These are phyloP conservation scores for Teratosphaeriaceae sp. DNA, from an alignment of 2,329 filamentous ascomycete species.

Conservation along the genomic window DNA sequence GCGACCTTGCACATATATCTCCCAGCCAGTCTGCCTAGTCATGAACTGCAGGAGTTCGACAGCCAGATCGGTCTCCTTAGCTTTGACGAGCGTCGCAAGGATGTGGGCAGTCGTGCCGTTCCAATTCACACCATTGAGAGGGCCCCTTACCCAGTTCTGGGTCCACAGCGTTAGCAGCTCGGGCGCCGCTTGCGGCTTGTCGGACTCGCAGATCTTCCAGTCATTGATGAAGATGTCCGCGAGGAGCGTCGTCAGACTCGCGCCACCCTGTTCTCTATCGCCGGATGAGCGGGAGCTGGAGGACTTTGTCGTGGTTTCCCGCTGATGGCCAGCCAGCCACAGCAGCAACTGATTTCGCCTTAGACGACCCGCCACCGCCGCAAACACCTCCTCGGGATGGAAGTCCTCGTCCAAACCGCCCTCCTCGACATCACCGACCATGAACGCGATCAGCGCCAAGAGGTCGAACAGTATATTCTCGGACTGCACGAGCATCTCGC, in stretches of 20 bases:
- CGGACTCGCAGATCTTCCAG: slow-evolving; percentile 28
- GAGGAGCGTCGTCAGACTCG: slow-evolving; percentile 24
- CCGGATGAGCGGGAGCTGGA: neutral
- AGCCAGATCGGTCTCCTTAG: slow-evolving; percentile 45
- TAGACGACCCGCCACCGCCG: slow-evolving; percentile 63
- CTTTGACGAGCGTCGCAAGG: slow-evolving; percentile 38
- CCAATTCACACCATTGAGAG: slow-evolving; percentile 30
- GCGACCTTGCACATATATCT: slow-evolving; percentile 75
- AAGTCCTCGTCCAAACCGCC: slow-evolving; percentile 63
- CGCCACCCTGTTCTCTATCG: slow-evolving; percentile 5
- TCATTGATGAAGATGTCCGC: slow-evolving; percentile 36
- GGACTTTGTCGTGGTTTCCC: slow-evolving; percentile 1
- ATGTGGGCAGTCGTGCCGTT: slow-evolving; percentile 33
- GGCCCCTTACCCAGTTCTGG: slow-evolving; percentile 37
- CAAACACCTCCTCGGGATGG: slow-evolving; percentile 55
- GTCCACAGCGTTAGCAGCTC: slow-evolving; percentile 40
- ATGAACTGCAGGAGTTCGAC: slow-evolving; percentile 60
- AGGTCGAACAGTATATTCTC: slow-evolving; percentile 74
- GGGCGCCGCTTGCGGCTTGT: slow-evolving; percentile 9
- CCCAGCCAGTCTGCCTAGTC: slow-evolving; percentile 45
- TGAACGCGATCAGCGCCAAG: slow-evolving; percentile 73
- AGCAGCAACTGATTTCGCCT: slow-evolving; percentile 66
- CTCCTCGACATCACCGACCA: slow-evolving; percentile 74
- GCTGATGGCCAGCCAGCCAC: slow-evolving; percentile 49
- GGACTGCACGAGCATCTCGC: slow-evolving; percentile 69